Evolutionary conservation across 2,329 filamentous ascomycete species (phyloP).

Genomic region (Aspergillus sp.): DNA sequence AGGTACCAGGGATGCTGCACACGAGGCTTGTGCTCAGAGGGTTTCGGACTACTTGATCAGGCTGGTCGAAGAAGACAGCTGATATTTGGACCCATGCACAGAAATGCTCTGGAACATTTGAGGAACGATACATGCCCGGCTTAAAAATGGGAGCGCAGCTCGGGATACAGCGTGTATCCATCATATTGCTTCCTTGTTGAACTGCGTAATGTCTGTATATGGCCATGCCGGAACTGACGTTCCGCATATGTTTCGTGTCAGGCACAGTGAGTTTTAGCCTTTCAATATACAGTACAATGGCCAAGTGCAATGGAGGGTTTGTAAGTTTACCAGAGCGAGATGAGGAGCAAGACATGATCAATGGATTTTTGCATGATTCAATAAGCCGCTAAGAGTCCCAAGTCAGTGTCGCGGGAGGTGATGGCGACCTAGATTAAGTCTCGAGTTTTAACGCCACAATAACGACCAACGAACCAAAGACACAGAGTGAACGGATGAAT

Average conservation of each 20-base stretch:
- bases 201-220: neutral
- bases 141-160: neutral
- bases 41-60: constrained; percentile 34
- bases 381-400: constrained; percentile 24
- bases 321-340: neutral
- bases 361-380: constrained; percentile 23
- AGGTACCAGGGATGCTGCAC: constrained; percentile 14
- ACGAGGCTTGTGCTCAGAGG: constrained; percentile 32
- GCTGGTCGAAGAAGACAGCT: constrained; percentile 34
- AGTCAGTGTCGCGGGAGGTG: neutral
- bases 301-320: neutral
- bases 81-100: neutral
- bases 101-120: neutral
- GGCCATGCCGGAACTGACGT: neutral
- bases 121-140: neutral
- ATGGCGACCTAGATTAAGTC: neutral
- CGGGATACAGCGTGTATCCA: neutral
- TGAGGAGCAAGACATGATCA: constrained; percentile 13
- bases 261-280: neutral
- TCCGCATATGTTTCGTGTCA: neutral
- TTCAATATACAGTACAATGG: neutral
- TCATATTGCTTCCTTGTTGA: neutral
- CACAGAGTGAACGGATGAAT: constrained; percentile 24
- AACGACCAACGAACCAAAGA: constrained; percentile 19
- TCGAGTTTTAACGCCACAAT: constrained; percentile 24